Percentiles rank a stretch among this genome's conserved stretches.
Evolutionary conservation across 306 rosid genomes (phyloP).

Genomic region (Erythrophleum fordii): DNA sequence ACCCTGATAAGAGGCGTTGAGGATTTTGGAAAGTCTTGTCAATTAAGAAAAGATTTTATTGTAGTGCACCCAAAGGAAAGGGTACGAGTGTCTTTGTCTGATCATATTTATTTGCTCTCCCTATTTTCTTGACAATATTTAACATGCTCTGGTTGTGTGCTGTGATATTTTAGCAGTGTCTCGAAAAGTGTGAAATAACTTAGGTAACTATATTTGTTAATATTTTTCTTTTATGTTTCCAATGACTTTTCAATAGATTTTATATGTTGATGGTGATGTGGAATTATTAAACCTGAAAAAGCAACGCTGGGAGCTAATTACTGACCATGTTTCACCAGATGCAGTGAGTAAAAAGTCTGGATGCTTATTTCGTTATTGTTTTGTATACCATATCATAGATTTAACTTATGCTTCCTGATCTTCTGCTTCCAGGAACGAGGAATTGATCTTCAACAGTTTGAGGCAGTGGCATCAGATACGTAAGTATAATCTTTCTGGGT

Average conservation of each 20-base stretch:
- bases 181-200: neutral
- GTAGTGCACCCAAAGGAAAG: neutral
- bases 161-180: neutral
- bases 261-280: constrained; percentile 64
- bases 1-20: neutral
- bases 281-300: constrained; percentile 65
- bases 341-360: constrained; percentile 47
- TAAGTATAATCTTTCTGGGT: constrained; percentile 46
- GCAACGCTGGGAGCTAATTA: constrained; percentile 58
- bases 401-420: constrained; percentile 16
- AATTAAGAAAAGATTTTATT: neutral
- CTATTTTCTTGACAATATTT: neutral
- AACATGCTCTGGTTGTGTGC: neutral
- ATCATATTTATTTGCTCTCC: neutral
- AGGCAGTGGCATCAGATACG: constrained; percentile 49
- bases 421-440: constrained; percentile 50
- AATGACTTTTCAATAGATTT: constrained; percentile 48
- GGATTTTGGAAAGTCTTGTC: neutral
- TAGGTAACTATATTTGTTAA: constrained; percentile 8
- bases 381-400: neutral
- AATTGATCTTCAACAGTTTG: constrained; percentile 46
- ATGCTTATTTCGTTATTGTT: constrained; percentile 12
- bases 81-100: neutral
- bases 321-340: constrained; percentile 36
- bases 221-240: neutral